Percentiles rank a stretch among this genome's conserved stretches.
phyloP scores from a whole-genome alignment of 106 monocot genomes.

The Dendrobium officinale region DNA sequence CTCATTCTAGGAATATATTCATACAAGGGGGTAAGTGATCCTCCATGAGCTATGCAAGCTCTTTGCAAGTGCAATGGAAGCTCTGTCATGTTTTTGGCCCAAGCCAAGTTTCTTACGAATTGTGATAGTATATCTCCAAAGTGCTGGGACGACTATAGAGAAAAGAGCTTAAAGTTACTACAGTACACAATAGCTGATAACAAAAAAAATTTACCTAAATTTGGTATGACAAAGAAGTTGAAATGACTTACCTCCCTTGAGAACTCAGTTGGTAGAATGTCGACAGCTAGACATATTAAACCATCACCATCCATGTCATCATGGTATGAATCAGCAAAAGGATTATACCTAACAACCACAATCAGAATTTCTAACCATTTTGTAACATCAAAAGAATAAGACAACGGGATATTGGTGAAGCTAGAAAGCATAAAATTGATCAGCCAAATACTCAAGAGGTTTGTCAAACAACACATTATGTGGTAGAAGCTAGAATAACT shows the following conservation, averaged over 20 bases:
- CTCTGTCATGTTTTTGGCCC: conserved; percentile 34
- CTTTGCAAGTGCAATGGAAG: conserved; percentile 65
- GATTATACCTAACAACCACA: conserved; percentile 55
- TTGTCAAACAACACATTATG: not conserved
- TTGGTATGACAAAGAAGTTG: not conserved
- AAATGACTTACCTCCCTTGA: conserved; percentile 55
- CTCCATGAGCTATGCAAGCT: conserved; percentile 85
- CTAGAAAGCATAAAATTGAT: not conserved
- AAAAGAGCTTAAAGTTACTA: not conserved
- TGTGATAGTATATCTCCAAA: conserved; percentile 90
- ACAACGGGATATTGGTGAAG: not conserved
- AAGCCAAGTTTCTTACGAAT: conserved; percentile 67
- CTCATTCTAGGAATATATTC: conserved; percentile 86
- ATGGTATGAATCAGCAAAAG: conserved; percentile 61
- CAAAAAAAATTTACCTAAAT: not conserved
- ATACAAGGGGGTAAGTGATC: conserved; percentile 69
- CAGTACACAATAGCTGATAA: not conserved
- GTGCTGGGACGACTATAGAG: conserved; percentile 79
- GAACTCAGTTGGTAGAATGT: conserved; percentile 96
- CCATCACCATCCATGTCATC: conserved; percentile 80
- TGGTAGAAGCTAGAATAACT: not conserved
- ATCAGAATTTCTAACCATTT: conserved; percentile 6
- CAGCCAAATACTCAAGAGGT: not conserved
- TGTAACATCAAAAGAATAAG: not conserved
- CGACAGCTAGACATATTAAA: conserved; percentile 77